Conservation (phyloP, 2,329 filamentous ascomycete species). For the Chaetomium olivaceum region DNA sequence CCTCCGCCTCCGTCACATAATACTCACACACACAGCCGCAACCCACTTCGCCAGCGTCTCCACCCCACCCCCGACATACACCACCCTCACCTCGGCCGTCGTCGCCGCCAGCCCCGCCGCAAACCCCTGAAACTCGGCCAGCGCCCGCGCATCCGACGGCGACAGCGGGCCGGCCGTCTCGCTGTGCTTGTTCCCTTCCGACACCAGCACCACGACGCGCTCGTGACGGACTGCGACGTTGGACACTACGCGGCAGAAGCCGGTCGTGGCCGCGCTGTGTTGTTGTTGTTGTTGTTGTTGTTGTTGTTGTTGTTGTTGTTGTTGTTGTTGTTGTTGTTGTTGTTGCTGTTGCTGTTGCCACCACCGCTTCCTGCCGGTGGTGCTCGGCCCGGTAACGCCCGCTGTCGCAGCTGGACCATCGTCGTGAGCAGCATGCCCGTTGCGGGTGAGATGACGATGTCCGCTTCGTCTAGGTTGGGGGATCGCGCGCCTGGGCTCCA, state of each 20-base stretch:
- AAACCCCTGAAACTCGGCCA: slow-evolving; percentile 55
- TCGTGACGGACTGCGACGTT: slow-evolving; percentile 63
- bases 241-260: slow-evolving; percentile 56
- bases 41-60: slow-evolving; percentile 57
- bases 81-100: slow-evolving; percentile 39
- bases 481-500: slow-evolving; percentile 38
- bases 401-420: slow-evolving; percentile 71
- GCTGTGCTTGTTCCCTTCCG: slow-evolving; percentile 48
- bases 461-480: slow-evolving; percentile 60
- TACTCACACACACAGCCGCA: slow-evolving; percentile 52
- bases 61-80: slow-evolving; percentile 53
- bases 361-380: slow-evolving; percentile 41
- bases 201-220: slow-evolving; percentile 66
- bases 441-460: slow-evolving; percentile 69
- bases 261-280: too few relatives aligned
- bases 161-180: slow-evolving; percentile 45
- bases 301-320: slow-evolving; percentile 26
- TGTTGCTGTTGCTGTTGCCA: too few relatives aligned
- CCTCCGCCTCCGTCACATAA: slow-evolving; percentile 18
- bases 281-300: slow-evolving; percentile 34
- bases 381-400: slow-evolving; percentile 56
- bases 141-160: slow-evolving; percentile 45
- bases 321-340: slow-evolving; percentile 38
- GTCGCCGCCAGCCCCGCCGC: slow-evolving; percentile 42
- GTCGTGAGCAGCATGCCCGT: slow-evolving; percentile 71